Evolutionary conservation across 2,329 filamentous ascomycete species (phyloP).

Genomic region (Phyllosticta citrichinensis): DNA sequence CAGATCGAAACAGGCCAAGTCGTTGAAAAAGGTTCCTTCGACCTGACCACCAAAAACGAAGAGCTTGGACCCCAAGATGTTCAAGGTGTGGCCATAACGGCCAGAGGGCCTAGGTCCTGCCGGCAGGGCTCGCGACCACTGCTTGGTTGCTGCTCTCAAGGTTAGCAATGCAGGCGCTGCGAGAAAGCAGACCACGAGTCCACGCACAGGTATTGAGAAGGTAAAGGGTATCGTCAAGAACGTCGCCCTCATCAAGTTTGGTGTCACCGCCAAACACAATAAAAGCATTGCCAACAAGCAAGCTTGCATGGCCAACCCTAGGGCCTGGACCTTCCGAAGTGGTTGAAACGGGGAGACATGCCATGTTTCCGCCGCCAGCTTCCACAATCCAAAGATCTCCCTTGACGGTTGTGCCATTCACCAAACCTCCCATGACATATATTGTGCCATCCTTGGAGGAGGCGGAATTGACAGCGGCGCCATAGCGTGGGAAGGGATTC

Average conservation of each 20-base stretch:
- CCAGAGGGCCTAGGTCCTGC: constrained; percentile 77
- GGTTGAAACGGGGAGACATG: constrained; percentile 84
- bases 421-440: constrained; percentile 93
- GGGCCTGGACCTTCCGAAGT: constrained; percentile 91
- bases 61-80: constrained; percentile 93
- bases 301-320: constrained; percentile 83
- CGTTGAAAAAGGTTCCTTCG: constrained; percentile 96
- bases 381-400: constrained; percentile 98
- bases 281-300: constrained; percentile 95
- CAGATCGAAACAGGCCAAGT: constrained; percentile 86
- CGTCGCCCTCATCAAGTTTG: constrained; percentile 86
- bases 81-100: constrained; percentile 90
- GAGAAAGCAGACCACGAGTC: background rate
- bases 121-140: constrained; percentile 92
- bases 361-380: constrained; percentile 67
- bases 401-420: constrained; percentile 91
- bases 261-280: constrained; percentile 98
- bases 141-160: constrained; percentile 64
- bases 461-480: constrained; percentile 84
- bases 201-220: constrained; percentile 90
- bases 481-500: constrained; percentile 92
- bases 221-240: constrained; percentile 90
- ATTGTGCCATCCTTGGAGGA: constrained; percentile 95
- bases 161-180: constrained; percentile 18
- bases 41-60: constrained; percentile 97